phyloP scores from a whole-genome alignment of 2,329 filamentous ascomycete species.

The Thelonectria rubi region DNA sequence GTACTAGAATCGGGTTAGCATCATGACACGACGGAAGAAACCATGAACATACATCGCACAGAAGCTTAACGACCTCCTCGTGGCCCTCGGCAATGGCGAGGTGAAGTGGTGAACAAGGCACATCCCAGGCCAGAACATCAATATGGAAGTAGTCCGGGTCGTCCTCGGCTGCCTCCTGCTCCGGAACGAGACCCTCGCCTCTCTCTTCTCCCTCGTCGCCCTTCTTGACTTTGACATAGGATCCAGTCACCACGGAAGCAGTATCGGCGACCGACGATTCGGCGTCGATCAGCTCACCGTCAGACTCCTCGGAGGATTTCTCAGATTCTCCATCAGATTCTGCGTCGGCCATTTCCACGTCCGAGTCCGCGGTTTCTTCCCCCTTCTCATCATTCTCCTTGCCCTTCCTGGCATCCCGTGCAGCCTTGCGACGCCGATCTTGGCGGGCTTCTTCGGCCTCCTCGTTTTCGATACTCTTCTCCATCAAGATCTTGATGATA shows the following conservation, averaged over 20 bases:
- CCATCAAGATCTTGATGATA: conserved; percentile 77
- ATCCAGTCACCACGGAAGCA: conserved; percentile 69
- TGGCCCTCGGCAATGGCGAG: conserved; percentile 81
- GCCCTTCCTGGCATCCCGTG: conserved; percentile 29
- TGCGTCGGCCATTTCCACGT: background rate
- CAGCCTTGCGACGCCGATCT: conserved; percentile 56
- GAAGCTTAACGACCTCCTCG: conserved; percentile 70
- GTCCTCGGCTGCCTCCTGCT: conserved; percentile 62
- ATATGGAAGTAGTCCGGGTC: conserved; percentile 84
- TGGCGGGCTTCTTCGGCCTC: conserved; percentile 69
- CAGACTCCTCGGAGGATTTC: conserved; percentile 47
- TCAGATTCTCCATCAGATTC: background rate
- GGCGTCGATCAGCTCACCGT: conserved; percentile 58
- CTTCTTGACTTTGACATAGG: conserved; percentile 74
- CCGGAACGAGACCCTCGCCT: conserved; percentile 55
- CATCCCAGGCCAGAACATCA: conserved; percentile 83
- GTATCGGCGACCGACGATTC: conserved; percentile 61
- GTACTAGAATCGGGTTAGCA: conserved; percentile 59
- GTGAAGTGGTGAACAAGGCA: conserved; percentile 77
- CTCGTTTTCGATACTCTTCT: conserved; percentile 79
- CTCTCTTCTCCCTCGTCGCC: conserved; percentile 52
- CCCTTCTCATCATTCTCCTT: conserved; percentile 15
- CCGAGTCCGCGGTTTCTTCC: background rate
- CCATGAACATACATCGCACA: conserved; percentile 64
- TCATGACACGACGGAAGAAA: background rate